Evolutionary conservation across 148 eudicot genomes (phyloP).

Genomic region (Gaultheria prostrata): DNA sequence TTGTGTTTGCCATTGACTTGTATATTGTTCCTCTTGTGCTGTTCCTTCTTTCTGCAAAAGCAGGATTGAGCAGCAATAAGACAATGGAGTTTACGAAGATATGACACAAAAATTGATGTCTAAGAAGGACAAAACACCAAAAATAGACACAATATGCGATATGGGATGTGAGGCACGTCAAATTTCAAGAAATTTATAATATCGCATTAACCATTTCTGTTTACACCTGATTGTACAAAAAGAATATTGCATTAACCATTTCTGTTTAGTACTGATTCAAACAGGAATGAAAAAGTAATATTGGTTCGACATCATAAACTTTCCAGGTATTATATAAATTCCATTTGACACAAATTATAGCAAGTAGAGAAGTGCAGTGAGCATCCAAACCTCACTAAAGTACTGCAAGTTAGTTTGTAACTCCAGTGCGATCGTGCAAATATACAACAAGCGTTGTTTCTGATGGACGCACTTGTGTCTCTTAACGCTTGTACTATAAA

Average conservation of each 20-base stretch:
- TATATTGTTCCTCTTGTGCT: slow-evolving; percentile 21
- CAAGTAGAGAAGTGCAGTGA: neutral
- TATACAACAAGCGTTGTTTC: neutral
- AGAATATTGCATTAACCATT: neutral
- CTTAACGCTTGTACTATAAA: neutral
- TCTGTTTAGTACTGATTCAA: neutral
- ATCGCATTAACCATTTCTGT: neutral
- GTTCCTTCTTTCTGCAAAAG: slow-evolving; percentile 34
- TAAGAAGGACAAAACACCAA: neutral
- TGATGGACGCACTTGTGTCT: neutral
- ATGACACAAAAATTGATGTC: neutral
- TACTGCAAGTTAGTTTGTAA: neutral
- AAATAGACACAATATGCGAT: neutral
- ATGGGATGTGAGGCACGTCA: neutral
- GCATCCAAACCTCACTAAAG: neutral
- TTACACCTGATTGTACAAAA: neutral
- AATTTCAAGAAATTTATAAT: neutral
- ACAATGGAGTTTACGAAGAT: neutral
- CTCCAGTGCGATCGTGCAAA: neutral
- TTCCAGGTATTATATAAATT: neutral
- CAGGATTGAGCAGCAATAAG: neutral
- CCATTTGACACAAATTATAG: neutral
- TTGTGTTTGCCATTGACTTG: slow-evolving; percentile 19
- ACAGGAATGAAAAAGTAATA: neutral
- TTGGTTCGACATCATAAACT: neutral